phyloP scores from a whole-genome alignment of 208 protist species.

The Naegleria fowleri region DNA sequence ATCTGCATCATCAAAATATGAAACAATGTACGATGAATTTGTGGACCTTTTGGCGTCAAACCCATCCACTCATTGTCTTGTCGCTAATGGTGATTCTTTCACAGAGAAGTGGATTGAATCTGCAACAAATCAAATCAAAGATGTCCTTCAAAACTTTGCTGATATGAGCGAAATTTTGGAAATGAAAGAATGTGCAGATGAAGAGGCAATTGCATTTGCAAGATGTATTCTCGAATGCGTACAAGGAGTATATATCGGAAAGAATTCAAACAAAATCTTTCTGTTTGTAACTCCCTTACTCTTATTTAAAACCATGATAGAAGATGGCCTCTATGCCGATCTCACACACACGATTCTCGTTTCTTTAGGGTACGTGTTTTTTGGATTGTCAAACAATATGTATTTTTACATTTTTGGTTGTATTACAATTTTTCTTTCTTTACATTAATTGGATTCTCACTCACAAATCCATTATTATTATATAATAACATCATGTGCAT shows the following conservation, averaged over 20 bases:
- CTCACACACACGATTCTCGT: not conserved
- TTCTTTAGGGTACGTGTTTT: not conserved
- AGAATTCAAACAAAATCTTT: slow-evolving; percentile 15
- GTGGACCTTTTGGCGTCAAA: not conserved
- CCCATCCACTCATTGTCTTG: not conserved
- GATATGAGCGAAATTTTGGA: not conserved
- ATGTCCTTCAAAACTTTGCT: not conserved
- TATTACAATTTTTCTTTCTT: too few species aligned
- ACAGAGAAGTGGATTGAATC: slow-evolving; percentile 2
- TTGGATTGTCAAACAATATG: too few species aligned
- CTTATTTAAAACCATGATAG: not conserved
- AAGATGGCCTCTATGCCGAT: not conserved
- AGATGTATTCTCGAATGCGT: not conserved
- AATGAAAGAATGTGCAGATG: not conserved
- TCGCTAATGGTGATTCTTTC: slow-evolving; percentile 4
- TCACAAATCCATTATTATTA: too few species aligned
- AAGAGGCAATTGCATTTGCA: not conserved
- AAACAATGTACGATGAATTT: slow-evolving; percentile 13
- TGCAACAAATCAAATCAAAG: not conserved
- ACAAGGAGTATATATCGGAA: not conserved
- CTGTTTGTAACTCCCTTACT: not conserved
- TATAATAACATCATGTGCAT: not conserved
- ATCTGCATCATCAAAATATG: not conserved
- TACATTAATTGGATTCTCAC: too few species aligned
- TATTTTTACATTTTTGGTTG: too few species aligned